These are phyloP conservation scores for Syzygium malaccense DNA, from an alignment of 441 rosid genomes.

Conservation along the genomic window DNA sequence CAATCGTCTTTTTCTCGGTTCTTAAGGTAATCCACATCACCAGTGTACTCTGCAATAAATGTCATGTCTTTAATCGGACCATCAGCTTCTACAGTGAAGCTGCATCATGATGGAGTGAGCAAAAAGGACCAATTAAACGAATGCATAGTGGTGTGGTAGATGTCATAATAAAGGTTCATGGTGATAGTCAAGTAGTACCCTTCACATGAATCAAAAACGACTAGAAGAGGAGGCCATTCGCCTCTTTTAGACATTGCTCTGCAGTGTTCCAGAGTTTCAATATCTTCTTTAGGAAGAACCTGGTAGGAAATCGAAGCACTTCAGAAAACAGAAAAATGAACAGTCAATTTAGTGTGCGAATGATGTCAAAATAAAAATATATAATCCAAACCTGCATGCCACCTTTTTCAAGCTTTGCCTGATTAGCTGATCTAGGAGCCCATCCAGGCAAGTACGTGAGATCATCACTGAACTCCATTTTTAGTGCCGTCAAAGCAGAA, in stretches of 20 bases:
- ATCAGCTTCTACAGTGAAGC: conserved; percentile 82
- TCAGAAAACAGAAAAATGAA: neutral
- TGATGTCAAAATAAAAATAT: neutral
- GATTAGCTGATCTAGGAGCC: conserved; percentile 73
- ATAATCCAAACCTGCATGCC: conserved; percentile 67
- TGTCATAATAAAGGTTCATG: neutral
- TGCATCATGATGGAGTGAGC: conserved; percentile 24
- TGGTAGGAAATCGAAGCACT: conserved; percentile 6
- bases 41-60: conserved; percentile 72
- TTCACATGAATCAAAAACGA: conserved; percentile 78
- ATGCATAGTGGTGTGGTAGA: neutral
- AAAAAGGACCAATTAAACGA: neutral
- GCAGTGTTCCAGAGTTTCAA: conserved; percentile 63
- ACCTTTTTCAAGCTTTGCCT: conserved; percentile 58
- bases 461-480: conserved; percentile 59
- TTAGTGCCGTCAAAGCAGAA: conserved; percentile 57
- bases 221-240: conserved; percentile 71
- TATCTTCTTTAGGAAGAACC: conserved; percentile 78
- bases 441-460: conserved; percentile 50
- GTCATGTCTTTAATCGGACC: conserved; percentile 78
- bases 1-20: conserved; percentile 79
- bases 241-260: conserved; percentile 66
- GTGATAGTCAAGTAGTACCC: conserved; percentile 38
- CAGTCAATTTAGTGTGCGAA: neutral
- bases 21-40: conserved; percentile 75